A percentile compares a stretch with the other conserved stretches of the same genome.
These are phyloP conservation scores for Spathaspora sp. DNA, from an alignment of 805 yeast genomes.

Conservation along the genomic window DNA sequence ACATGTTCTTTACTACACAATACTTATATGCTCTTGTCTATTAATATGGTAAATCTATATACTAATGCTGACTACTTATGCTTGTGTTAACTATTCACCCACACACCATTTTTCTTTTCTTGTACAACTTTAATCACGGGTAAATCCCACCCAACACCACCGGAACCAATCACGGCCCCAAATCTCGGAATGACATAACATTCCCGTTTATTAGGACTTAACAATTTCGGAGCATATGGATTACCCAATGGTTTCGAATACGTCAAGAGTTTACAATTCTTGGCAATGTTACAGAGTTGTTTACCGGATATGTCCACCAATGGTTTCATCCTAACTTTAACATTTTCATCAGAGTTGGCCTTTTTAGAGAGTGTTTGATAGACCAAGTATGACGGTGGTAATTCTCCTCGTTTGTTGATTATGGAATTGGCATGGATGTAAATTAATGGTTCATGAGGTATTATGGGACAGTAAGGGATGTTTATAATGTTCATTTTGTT, in stretches of 20 bases:
- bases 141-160: conserved; percentile 89
- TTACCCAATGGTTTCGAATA: conserved; percentile 91
- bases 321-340: conserved; percentile 65
- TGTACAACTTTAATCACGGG: conserved; percentile 76
- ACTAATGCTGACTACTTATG: too few relatives aligned
- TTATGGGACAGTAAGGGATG: conserved; percentile 63
- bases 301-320: conserved; percentile 72
- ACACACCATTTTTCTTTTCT: conserved; percentile 59
- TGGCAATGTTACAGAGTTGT: conserved; percentile 76
- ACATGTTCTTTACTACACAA: too few relatives aligned
- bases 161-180: conserved; percentile 80
- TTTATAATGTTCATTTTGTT: conserved; percentile 55
- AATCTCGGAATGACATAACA: conserved; percentile 89
- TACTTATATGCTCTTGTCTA: too few relatives aligned
- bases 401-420: conserved; percentile 52
- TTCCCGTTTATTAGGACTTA: conserved; percentile 66
- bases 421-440: conserved; percentile 81
- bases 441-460: conserved; percentile 52
- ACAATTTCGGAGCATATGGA: conserved; percentile 76
- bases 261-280: conserved; percentile 64
- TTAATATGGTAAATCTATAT: too few relatives aligned
- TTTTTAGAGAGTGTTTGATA: conserved; percentile 59
- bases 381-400: conserved; percentile 78
- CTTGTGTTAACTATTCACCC: conserved; percentile 42
- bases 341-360: conserved; percentile 38